Percentiles rank a stretch among this genome's conserved stretches.
These are phyloP conservation scores for Plasmodium cynomolgi DNA, from an alignment of 169 alveolate species.

Conservation along the genomic window DNA sequence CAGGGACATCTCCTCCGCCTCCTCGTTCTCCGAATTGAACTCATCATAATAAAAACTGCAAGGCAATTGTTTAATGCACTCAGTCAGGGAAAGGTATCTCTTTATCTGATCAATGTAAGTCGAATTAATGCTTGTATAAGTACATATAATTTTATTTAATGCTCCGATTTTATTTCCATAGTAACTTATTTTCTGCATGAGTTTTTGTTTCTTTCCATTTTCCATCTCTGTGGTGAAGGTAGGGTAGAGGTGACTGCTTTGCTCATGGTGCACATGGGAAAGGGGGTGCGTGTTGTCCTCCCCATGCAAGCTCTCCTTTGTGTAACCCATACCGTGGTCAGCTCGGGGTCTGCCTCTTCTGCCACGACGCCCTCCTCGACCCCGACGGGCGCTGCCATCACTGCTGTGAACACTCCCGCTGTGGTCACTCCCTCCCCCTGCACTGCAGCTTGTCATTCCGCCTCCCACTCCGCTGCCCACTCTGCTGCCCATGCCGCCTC, in stretches of 20 bases:
- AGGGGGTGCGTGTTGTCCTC: not conserved
- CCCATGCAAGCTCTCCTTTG: not conserved
- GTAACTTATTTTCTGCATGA: constrained; percentile 2
- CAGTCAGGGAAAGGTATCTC: not conserved
- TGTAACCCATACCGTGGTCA: not conserved
- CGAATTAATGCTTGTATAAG: constrained; percentile 4
- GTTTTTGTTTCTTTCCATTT: not conserved
- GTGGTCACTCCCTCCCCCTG: too few species aligned
- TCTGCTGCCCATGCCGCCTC: too few species aligned
- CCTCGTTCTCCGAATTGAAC: not conserved
- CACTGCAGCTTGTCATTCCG: too few species aligned
- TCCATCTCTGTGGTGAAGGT: not conserved
- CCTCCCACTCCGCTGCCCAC: too few species aligned
- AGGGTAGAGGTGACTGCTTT: not conserved
- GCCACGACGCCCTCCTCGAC: not conserved
- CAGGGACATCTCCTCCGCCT: not conserved
- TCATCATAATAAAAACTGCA: constrained; percentile 3
- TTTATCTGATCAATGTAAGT: not conserved
- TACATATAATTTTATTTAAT: not conserved
- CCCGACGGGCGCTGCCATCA: not conserved
- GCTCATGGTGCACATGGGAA: not conserved
- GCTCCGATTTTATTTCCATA: constrained; percentile 4
- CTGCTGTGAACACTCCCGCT: too few species aligned
- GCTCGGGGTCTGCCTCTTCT: not conserved
- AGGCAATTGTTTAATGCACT: not conserved